Conservation (phyloP, 129 eudicot species). For the Heracleum sosnowskyi region DNA sequence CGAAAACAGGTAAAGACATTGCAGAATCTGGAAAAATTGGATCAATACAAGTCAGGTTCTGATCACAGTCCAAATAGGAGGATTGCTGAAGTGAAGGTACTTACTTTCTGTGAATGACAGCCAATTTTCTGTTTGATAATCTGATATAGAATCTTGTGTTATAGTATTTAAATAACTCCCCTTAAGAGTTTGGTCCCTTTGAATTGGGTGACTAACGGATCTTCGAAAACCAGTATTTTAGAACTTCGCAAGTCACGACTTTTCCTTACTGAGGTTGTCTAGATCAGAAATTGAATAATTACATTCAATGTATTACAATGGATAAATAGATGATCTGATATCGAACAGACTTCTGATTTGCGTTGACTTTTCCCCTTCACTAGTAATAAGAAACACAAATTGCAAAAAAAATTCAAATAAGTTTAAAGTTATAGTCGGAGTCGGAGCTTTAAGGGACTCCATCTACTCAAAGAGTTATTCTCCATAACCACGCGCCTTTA, state of each 20-base stretch:
- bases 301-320: neutral
- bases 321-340: neutral
- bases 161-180: neutral
- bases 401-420: neutral
- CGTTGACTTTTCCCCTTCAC: neutral
- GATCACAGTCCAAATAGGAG: conserved; percentile 19
- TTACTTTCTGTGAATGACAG: conserved; percentile 15
- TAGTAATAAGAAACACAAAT: neutral
- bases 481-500: too few species aligned
- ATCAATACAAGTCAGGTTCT: conserved; percentile 22
- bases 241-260: neutral
- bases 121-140: neutral
- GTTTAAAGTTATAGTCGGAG: neutral
- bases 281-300: neutral
- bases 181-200: neutral
- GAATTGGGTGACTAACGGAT: too few species aligned
- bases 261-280: neutral
- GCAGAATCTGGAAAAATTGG: conserved; percentile 25
- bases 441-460: neutral
- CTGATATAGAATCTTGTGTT: too few species aligned
- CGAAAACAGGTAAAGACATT: conserved; percentile 39
- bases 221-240: neutral
- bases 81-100: conserved; percentile 58
- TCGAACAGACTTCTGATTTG: neutral
- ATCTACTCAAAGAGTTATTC: neutral